phyloP scores from a whole-genome alignment of 2,329 filamentous ascomycete genomes.

The Calonectria naviculata region DNA sequence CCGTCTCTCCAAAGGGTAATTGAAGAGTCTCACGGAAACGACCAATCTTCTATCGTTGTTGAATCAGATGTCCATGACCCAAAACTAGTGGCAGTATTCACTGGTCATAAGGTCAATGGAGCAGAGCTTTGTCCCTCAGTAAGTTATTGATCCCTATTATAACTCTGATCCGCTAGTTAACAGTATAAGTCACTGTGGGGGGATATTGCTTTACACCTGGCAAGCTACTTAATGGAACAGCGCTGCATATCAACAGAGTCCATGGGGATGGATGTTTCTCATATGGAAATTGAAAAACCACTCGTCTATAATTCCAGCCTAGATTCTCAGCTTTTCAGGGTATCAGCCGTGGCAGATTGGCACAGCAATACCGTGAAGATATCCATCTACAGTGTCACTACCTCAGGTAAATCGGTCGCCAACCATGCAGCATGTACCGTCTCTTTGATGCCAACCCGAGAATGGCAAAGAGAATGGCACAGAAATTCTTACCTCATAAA shows the following conservation, averaged over 20 bases:
- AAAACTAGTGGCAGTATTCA: constrained; percentile 22
- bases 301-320: constrained; percentile 27
- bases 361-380: constrained; percentile 21
- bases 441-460: not conserved
- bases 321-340: constrained; percentile 28
- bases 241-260: constrained; percentile 7
- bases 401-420: constrained; percentile 17
- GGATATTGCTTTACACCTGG: constrained; percentile 26
- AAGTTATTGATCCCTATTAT: constrained; percentile 42
- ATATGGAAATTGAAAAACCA: constrained; percentile 33
- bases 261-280: constrained; percentile 31
- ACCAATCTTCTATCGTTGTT: constrained; percentile 20
- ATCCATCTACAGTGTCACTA: constrained; percentile 36
- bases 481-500: constrained; percentile 67
- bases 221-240: constrained; percentile 30
- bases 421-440: constrained; percentile 31
- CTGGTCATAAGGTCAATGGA: constrained; percentile 33
- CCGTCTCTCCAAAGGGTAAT: constrained; percentile 34
- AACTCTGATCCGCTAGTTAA: not conserved
- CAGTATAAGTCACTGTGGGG: constrained; percentile 28
- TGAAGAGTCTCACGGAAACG: constrained; percentile 24
- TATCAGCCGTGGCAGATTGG: constrained; percentile 30
- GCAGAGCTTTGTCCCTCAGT: constrained; percentile 33
- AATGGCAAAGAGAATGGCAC: constrained; percentile 34
- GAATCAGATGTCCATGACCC: constrained; percentile 31